These are phyloP conservation scores for Funneliformis caledonium DNA, from an alignment of 371 early-diverging fungal genomes.

Conservation along the genomic window DNA sequence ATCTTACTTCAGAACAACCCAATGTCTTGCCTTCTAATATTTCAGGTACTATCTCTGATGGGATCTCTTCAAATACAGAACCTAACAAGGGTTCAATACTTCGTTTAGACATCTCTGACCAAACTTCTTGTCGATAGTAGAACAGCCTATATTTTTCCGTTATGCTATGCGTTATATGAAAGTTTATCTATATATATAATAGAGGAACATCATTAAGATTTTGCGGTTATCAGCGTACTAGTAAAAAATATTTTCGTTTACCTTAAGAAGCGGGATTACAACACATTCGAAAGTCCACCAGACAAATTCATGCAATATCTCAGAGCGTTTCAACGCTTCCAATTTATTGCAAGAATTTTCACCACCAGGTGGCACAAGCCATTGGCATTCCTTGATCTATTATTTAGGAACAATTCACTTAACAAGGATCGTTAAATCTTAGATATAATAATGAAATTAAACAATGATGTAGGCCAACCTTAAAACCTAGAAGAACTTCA, in stretches of 20 bases:
- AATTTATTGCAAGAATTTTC: constrained; percentile 17
- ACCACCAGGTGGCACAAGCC: constrained; percentile 49
- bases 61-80: background rate
- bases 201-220: background rate
- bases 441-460: constrained; percentile 1
- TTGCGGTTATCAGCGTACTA: background rate
- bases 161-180: constrained; percentile 78
- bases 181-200: constrained; percentile 53
- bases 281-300: background rate
- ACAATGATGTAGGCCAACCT: constrained; percentile 45
- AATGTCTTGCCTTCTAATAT: constrained; percentile 41
- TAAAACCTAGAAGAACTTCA: constrained; percentile 63
- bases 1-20: constrained; percentile 59
- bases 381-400: constrained; percentile 47
- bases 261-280: background rate
- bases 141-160: constrained; percentile 58
- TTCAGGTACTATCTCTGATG: background rate
- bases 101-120: constrained; percentile 59
- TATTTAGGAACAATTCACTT: constrained; percentile 15
- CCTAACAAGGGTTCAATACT: constrained; percentile 48
- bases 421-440: background rate
- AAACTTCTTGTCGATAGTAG: constrained; percentile 82
- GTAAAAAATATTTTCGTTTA: background rate
- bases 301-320: constrained; percentile 48
- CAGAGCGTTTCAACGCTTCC: constrained; percentile 9